Evolutionary conservation across 2,329 filamentous ascomycete genomes (phyloP).

Genomic region (Aspergillus latus): DNA sequence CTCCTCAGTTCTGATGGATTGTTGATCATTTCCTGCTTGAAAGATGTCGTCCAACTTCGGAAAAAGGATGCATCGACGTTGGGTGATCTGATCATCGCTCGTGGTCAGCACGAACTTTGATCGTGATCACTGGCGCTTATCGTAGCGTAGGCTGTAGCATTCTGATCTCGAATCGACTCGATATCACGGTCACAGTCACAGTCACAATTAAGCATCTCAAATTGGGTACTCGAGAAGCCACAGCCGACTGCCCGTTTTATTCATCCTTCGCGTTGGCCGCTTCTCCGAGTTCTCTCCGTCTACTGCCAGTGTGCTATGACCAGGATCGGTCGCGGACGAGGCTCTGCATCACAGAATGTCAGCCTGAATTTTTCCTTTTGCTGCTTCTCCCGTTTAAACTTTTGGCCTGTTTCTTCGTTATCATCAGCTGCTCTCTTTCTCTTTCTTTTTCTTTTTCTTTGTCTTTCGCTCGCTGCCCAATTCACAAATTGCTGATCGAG

Average conservation of each 20-base stretch:
- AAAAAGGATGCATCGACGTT: constrained; percentile 7
- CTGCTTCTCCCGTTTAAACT: background rate
- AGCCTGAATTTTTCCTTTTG: constrained; percentile 1
- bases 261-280: constrained; percentile 4
- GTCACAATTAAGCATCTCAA: background rate
- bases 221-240: background rate
- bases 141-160: background rate
- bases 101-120: background rate
- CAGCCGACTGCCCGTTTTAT: background rate
- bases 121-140: constrained; percentile 2
- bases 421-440: no score
- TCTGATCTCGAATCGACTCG: background rate
- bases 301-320: constrained; percentile 1
- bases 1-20: background rate
- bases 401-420: background rate
- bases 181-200: background rate
- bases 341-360: background rate
- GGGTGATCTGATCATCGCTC: background rate
- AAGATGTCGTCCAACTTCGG: constrained; percentile 8
- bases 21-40: background rate
- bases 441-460: background rate
- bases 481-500: background rate
- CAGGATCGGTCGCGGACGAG: background rate
- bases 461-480: background rate
- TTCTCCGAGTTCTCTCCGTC: constrained; percentile 5